These are phyloP conservation scores for Pezizomycotina sp. DNA, from an alignment of 2,329 filamentous ascomycete genomes.

Conservation along the genomic window DNA sequence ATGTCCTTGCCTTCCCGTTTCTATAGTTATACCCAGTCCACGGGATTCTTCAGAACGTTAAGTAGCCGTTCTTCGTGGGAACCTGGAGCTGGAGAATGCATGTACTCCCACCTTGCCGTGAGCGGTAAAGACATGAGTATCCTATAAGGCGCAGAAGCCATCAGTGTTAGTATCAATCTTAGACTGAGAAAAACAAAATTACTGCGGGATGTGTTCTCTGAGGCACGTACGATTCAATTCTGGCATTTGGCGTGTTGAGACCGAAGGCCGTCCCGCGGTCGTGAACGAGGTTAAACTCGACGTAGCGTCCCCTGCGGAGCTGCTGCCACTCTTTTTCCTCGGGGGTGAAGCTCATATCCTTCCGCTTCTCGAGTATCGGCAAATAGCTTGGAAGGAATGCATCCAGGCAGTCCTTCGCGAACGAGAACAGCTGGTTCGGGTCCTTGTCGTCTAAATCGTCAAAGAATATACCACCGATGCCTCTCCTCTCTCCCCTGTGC, in stretches of 20 bases:
- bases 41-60: constrained; percentile 49
- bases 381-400: constrained; percentile 83
- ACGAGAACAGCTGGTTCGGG: constrained; percentile 78
- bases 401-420: constrained; percentile 66
- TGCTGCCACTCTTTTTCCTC: constrained; percentile 94
- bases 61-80: constrained; percentile 65
- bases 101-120: constrained; percentile 89
- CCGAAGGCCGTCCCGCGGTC: constrained; percentile 91
- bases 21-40: constrained; percentile 44
- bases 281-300: constrained; percentile 96
- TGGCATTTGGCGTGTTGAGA: constrained; percentile 73
- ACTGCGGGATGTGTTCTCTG: neutral
- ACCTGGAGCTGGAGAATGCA: constrained; percentile 66
- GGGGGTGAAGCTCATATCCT: constrained; percentile 77
- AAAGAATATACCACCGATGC: constrained; percentile 94
- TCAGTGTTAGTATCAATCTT: neutral
- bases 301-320: constrained; percentile 79
- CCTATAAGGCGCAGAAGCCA: constrained; percentile 34
- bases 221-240: constrained; percentile 46
- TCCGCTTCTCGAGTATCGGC: constrained; percentile 72
- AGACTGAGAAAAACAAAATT: neutral
- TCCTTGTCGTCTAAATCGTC: constrained; percentile 83
- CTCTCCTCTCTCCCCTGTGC: constrained; percentile 71
- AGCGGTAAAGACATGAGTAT: constrained; percentile 93
- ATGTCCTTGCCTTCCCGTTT: neutral